Evolutionary conservation across 1,139 yeast species (phyloP), one percentile per base, ranked within the genome.

Genomic region (Yarrowia galli): DNA sequence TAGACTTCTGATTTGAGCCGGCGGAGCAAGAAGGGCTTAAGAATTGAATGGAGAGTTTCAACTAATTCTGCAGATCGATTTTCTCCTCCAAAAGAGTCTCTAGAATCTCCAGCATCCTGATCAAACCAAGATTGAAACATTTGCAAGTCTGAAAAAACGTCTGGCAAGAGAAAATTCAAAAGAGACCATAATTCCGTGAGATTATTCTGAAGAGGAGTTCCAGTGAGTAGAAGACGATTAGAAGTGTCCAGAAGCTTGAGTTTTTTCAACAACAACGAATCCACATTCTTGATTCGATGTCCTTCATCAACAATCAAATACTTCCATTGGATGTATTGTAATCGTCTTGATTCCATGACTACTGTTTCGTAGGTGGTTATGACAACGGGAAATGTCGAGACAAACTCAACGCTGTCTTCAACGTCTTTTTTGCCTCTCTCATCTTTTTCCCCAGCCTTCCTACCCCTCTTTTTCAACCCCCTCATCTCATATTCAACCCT

Each of bases 291-390:
- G 71, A 93, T 80, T 53, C 98, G 82, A 78, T 93, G 98, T 7
- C 98, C 98, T 77, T 93, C 98, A 77, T 93, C 98, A n/a, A 93
- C 97, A 65, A 92, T 90, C 68, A 95, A 79, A 75, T 88, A 93
- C 70, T 88, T 89, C 98, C 98, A 93, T 42, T 80, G 78, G 9
- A 85, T 79, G 18, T 76, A 75, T 48, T 83, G 82, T 64, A 95
- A 79, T 71, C 78, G 83, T 38, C 77, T 73, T 67, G 85, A 84
- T 75, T 93, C 98, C 67, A 85, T 83, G 66, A 93, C 84, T 2
- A 92, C 83, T 46, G 90, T 83, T 75, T 93, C 98, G 79, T 92
- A 95, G 32, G 96, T 89, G 0, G 97, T 91, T 12, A 95, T 79
- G 10, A 93, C 82, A 5, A 92, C 85, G 28, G 87, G 83, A 79